Evolutionary conservation across 306 rosid species (phyloP).

Genomic region (Abrus pulchellus): DNA sequence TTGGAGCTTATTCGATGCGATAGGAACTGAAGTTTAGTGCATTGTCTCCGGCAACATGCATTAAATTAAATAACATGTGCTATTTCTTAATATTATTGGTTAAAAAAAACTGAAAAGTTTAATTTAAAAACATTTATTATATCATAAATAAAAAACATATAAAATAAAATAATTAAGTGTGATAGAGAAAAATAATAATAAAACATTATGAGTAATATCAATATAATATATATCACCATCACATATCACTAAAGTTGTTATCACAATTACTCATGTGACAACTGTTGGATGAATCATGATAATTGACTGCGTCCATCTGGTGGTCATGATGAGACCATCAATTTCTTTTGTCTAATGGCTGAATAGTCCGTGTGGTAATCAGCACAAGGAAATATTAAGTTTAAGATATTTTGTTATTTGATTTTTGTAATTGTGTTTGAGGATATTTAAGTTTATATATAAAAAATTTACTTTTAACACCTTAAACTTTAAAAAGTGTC

Average conservation of each 20-base stretch:
- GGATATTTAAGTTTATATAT: no score
- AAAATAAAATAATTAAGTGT: no score
- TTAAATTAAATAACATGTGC: neutral
- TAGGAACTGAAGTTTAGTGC: neutral
- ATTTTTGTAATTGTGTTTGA: no score
- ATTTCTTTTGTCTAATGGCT: constrained; percentile 35
- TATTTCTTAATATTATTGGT: no score
- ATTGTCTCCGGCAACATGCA: neutral
- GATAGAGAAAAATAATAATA: no score
- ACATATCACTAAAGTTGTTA: constrained; percentile 29
- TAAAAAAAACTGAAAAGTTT: no score
- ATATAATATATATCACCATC: constrained; percentile 17
- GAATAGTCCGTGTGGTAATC: constrained; percentile 4
- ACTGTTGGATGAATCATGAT: constrained; percentile 59
- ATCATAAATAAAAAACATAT: no score
- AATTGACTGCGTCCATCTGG: constrained; percentile 51
- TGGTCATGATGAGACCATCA: constrained; percentile 66
- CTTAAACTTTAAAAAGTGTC: no score
- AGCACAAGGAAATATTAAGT: neutral
- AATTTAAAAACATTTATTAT: no score
- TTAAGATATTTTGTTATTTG: neutral
- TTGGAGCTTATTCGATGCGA: neutral
- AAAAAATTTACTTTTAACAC: no score
- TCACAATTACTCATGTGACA: constrained; percentile 44
- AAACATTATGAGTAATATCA: neutral